phyloP scores from a whole-genome alignment of 1,284 basidiomycete species.

The Tilletia walkeri region DNA sequence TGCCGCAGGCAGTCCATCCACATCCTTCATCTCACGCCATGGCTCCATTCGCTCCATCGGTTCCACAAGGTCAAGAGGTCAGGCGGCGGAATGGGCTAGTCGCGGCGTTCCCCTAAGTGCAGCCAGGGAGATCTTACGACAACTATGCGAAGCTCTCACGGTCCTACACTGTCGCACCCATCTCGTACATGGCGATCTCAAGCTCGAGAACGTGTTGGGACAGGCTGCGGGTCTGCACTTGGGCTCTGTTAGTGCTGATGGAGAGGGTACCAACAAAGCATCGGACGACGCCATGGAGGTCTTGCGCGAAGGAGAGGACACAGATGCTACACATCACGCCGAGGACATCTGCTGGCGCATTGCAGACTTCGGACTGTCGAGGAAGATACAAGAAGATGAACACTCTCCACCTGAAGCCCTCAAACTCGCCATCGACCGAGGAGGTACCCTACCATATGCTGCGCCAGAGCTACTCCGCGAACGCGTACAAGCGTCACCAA shows the following conservation, averaged over 20 bases:
- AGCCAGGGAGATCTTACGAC: conserved; percentile 81
- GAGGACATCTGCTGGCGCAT: conserved; percentile 56
- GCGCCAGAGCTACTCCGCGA: conserved; percentile 41
- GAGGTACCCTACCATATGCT: conserved; percentile 45
- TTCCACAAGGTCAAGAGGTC: not conserved
- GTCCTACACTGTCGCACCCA: conserved; percentile 78
- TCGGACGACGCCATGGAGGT: not conserved
- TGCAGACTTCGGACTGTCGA: conserved; percentile 77
- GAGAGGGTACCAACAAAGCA: too few relatives aligned
- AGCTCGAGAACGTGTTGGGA: conserved; percentile 86
- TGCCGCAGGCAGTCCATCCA: not conserved
- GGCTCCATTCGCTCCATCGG: not conserved
- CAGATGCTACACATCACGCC: not conserved
- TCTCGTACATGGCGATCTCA: conserved; percentile 67
- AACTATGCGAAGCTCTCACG: conserved; percentile 78
- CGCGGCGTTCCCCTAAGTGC: conserved; percentile 55
- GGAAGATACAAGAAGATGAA: conserved; percentile 13
- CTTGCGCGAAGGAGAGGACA: not conserved
- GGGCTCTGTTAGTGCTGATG: not conserved
- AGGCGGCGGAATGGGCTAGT: conserved; percentile 23
- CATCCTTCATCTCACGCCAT: not conserved
- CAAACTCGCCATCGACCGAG: conserved; percentile 20
- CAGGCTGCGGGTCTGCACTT: conserved; percentile 19
- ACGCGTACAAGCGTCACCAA: too few relatives aligned
- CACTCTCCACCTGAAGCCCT: not conserved